Evolutionary conservation across 371 early-diverging fungal genomes (phyloP).

Genomic region (Massospora cicadina): DNA sequence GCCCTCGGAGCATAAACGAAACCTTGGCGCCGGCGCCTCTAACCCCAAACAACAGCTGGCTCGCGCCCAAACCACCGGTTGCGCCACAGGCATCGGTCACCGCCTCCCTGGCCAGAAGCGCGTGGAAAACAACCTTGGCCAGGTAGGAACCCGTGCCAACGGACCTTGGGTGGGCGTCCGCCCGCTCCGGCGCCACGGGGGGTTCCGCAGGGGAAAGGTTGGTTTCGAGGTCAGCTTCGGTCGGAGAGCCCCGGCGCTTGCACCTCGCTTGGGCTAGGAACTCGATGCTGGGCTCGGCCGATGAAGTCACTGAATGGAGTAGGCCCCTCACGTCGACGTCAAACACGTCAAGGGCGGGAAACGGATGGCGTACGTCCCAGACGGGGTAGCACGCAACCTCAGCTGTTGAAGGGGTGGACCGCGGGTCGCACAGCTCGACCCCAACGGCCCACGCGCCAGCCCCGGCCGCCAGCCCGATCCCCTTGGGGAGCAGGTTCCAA

Average conservation of each 20-base stretch:
- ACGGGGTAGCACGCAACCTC: not conserved
- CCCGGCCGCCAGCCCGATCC: not conserved
- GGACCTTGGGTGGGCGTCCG: not conserved
- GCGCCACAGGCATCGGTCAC: not conserved
- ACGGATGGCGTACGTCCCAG: not conserved
- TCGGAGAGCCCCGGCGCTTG: not conserved
- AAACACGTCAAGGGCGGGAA: not conserved
- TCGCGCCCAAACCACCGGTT: not conserved
- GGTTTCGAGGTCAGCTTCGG: not conserved
- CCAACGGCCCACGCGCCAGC: not conserved
- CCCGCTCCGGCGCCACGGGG: too few relatives aligned
- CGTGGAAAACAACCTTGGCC: not conserved
- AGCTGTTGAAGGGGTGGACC: not conserved
- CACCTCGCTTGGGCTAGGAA: not conserved
- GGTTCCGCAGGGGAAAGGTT: not conserved
- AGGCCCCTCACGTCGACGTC: constrained; percentile 4
- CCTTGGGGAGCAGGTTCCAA: not conserved
- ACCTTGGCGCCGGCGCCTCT: not conserved
- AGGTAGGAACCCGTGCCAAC: not conserved
- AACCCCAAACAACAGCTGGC: not conserved
- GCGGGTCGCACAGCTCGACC: not conserved
- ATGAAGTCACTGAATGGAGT: not conserved
- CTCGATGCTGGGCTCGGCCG: not conserved
- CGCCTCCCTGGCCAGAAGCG: not conserved
- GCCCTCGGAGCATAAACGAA: not conserved